Percentiles rank a stretch among this genome's conserved stretches.
phyloP scores from a whole-genome alignment of 2,329 filamentous ascomycete species.

The Cercospora sp. region DNA sequence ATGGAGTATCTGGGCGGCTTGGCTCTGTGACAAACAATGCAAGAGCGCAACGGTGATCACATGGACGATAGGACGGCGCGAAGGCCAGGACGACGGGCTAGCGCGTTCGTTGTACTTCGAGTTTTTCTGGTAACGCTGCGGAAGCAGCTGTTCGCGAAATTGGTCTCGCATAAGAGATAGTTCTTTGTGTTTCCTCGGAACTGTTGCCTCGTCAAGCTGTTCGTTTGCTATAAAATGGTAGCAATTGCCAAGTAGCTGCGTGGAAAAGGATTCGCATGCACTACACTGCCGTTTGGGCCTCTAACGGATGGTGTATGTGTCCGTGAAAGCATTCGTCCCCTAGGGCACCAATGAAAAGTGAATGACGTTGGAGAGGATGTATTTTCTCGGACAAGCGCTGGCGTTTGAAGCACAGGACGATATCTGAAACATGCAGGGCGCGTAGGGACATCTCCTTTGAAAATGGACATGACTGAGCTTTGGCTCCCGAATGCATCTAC shows the following conservation, averaged over 20 bases:
- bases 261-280: background rate
- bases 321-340: background rate
- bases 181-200: background rate
- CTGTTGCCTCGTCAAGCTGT: background rate
- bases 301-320: background rate
- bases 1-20: constrained; percentile 13
- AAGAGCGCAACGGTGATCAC: constrained; percentile 1
- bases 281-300: background rate
- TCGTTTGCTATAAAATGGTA: background rate
- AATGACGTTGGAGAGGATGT: background rate
- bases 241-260: background rate
- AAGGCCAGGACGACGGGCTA: background rate
- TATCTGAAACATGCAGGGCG: constrained; percentile 3
- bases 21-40: constrained; percentile 5
- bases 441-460: background rate
- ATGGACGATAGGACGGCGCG: background rate
- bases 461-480: background rate
- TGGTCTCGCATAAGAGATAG: background rate
- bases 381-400: background rate
- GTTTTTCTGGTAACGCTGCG: background rate
- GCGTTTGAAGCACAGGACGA: background rate
- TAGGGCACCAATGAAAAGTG: background rate
- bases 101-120: background rate
- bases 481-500: background rate
- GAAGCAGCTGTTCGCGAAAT: background rate